A percentile compares a stretch with the other conserved stretches of the same genome.
Conservation (phyloP, 2,329 filamentous ascomycete genomes). For the Phaeosphaeria sp. region DNA sequence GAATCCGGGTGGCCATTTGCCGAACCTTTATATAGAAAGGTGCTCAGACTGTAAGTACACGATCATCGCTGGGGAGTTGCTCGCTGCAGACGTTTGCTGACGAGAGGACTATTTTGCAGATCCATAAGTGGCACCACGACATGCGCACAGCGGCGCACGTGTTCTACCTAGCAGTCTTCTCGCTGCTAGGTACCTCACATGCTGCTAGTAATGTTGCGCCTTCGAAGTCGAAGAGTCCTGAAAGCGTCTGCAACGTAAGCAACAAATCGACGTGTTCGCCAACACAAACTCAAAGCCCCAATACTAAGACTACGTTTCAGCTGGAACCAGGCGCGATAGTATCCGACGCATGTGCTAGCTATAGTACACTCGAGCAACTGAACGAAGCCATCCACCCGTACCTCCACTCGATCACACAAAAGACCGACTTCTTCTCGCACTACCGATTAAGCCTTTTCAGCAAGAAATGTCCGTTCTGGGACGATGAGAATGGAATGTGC, state of each 20-base stretch:
- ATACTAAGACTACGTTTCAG: conserved; percentile 59
- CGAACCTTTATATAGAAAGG: conserved; percentile 30
- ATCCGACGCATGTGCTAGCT: conserved; percentile 92
- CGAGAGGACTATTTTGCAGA: conserved; percentile 26
- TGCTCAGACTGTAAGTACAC: conserved; percentile 24
- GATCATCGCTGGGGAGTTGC: conserved; percentile 17
- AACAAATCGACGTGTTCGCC: conserved; percentile 28
- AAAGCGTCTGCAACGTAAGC: conserved; percentile 65
- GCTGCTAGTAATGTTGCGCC: conserved; percentile 45
- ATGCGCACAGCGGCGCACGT: conserved; percentile 63
- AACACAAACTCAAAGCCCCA: conserved; percentile 30
- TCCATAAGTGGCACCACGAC: conserved; percentile 11
- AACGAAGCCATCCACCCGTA: conserved; percentile 79
- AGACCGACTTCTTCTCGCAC: conserved; percentile 97
- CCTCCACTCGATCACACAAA: conserved; percentile 79
- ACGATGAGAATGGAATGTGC: conserved; percentile 90
- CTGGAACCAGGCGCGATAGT: conserved; percentile 89
- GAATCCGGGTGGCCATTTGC: conserved; percentile 26
- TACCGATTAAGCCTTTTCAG: conserved; percentile 95
- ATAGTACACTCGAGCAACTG: conserved; percentile 83
- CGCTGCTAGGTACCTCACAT: conserved; percentile 60
- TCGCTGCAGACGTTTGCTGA: conserved; percentile 46
- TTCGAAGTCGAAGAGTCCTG: conserved; percentile 48
- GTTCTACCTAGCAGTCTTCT: conserved; percentile 69
- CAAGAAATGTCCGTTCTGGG: conserved; percentile 95